A percentile compares a stretch with the other conserved stretches of the same genome.
Conservation (phyloP, 345 rosid genomes). For the Carallia brachiata region DNA sequence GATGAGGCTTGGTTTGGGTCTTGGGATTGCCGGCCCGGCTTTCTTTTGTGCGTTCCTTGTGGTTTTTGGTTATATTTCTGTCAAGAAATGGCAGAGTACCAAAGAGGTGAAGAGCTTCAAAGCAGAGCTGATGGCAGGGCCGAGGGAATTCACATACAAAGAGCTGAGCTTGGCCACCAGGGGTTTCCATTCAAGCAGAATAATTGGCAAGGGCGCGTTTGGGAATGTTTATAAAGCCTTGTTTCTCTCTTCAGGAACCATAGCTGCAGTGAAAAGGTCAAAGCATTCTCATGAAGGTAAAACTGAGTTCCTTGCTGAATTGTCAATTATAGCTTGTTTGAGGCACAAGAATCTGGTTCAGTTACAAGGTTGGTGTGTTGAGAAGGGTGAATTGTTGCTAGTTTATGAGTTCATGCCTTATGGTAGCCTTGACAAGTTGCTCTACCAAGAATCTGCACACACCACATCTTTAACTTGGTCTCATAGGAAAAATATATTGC, state of each 20-base stretch:
- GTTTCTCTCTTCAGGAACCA: constrained; percentile 48
- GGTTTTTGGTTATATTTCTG: constrained; percentile 58
- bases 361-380: constrained; percentile 90
- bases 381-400: constrained; percentile 78
- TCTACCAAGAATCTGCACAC: constrained; percentile 55
- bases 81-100: constrained; percentile 54
- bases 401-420: constrained; percentile 95
- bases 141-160: constrained; percentile 68
- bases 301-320: constrained; percentile 79
- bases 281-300: constrained; percentile 80
- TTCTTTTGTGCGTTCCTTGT: constrained; percentile 61
- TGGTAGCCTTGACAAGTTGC: constrained; percentile 80
- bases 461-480: constrained; percentile 58
- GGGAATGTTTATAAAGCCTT: constrained; percentile 84
- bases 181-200: constrained; percentile 82
- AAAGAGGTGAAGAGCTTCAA: constrained; percentile 53
- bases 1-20: constrained; percentile 57
- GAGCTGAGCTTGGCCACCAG: constrained; percentile 69
- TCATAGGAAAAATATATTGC: constrained; percentile 68
- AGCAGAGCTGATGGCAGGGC: constrained; percentile 67
- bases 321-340: constrained; percentile 81
- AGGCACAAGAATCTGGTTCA: constrained; percentile 91
- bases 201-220: constrained; percentile 82
- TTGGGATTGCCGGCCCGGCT: constrained; percentile 77
- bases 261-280: constrained; percentile 85